Base-by-base conservation (phyloP, 257 asterid species). In the Scutellaria minor region DNA sequence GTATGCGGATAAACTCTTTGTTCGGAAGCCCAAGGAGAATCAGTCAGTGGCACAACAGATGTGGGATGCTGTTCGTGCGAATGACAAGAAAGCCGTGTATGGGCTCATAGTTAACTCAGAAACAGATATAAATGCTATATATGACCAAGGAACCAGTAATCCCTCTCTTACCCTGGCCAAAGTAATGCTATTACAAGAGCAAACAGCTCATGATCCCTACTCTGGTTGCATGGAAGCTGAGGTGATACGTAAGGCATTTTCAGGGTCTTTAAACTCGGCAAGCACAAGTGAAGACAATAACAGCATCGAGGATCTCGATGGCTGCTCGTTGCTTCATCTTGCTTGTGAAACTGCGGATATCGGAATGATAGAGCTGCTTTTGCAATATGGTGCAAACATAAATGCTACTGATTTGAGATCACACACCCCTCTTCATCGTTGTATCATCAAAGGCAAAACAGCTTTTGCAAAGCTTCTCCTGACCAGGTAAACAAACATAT, bases 311-410 rank as follows among this genome's bases (percentile, higher is more conserved):
- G 87, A 82, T 78, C 72, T 82, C 22, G 84, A 84, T 20, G 97
- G 96, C 24, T 85, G 89, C 78, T 87, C 96, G 22, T 75, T 92
- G 84, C 97, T 92, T 68, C 99, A 95, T 82, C 88, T 92, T 48
- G 98, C 95, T 74, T 92, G 99, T 82, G 96, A 92, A 82, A 89
- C 88, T 74, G 85, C 90, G 8, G 99, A 92, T 80, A 82, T 89
- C 39, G 99, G 98, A 76, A 95, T 95, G 99, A 78, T 95, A 31
- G 99, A 95, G 81, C 96, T 95, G 71, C 97, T 95, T 64, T 79
- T 95, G 84, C 99, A 95, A 66, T 92, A 95, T 24, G 96, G 96
- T 45, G 98, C 96, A 39, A 89, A 89, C 68, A 73, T 92, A 75
- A 95, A 92, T 75, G 86, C 96, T 71, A 66, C 74, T 45, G 97